Evolutionary conservation across 1,284 basidiomycete species (phyloP).

Genomic region (Chalciporus piperatoides): DNA sequence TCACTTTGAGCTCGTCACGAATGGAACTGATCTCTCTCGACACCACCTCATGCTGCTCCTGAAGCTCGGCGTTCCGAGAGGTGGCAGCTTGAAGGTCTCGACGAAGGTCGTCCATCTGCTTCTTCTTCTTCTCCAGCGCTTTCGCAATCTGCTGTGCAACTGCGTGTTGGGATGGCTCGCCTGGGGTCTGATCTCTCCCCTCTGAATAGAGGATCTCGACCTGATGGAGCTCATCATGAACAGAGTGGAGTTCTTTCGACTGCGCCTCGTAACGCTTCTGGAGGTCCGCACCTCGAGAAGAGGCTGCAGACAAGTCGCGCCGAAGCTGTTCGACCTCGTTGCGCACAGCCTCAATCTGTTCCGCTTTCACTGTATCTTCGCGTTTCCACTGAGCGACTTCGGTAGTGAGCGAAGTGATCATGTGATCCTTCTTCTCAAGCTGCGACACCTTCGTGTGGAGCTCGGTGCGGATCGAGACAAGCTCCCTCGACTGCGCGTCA

Average conservation of each 20-base stretch:
- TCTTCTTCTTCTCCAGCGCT: slow-evolving; percentile 8
- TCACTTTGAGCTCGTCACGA: slow-evolving; percentile 4
- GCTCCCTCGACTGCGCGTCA: slow-evolving; percentile 5
- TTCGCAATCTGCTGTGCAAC: background rate
- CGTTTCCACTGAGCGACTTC: background rate
- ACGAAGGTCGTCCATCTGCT: slow-evolving; percentile 2
- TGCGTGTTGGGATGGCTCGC: background rate
- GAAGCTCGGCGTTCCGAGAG: slow-evolving; percentile 4
- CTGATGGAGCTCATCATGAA: slow-evolving; percentile 1
- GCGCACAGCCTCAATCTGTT: background rate
- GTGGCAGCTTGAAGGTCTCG: background rate
- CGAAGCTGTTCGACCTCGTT: slow-evolving; percentile 6
- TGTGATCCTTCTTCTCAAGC: slow-evolving; percentile 1
- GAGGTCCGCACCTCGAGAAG: slow-evolving; percentile 1
- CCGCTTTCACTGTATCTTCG: background rate
- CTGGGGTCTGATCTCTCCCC: background rate
- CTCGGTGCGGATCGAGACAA: slow-evolving; percentile 5
- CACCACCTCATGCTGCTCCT: slow-evolving; percentile 1
- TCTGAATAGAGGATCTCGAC: background rate
- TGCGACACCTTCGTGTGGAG: background rate
- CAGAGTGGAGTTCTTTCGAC: background rate
- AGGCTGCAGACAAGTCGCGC: slow-evolving; percentile 1
- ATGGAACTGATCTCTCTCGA: background rate
- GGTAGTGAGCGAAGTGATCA: slow-evolving; percentile 2
- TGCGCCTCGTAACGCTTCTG: background rate